phyloP scores from a whole-genome alignment of 345 rosid species.

The Dipteronia sinensis region DNA sequence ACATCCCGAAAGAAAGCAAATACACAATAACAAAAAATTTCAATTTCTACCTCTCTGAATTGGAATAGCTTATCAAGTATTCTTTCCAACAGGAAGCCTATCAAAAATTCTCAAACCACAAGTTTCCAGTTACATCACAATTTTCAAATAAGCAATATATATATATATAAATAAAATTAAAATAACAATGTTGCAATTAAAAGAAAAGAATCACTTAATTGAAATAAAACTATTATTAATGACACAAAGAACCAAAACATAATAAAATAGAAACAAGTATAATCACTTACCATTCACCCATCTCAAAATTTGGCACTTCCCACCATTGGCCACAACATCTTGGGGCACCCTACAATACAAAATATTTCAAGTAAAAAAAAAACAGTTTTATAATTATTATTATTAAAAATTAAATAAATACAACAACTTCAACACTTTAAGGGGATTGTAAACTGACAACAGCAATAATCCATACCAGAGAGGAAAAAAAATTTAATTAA shows the following conservation, averaged over 20 bases:
- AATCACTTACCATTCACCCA: constrained; percentile 79
- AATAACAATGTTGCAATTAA: no score
- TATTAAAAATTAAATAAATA: not conserved
- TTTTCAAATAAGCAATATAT: no score
- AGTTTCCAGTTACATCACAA: not conserved
- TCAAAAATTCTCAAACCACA: no score
- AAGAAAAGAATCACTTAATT: not conserved
- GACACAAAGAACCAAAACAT: not conserved
- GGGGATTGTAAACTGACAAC: no score
- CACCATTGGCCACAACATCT: constrained; percentile 92
- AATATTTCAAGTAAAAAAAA: not conserved
- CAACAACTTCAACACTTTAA: no score
- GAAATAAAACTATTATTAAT: not conserved
- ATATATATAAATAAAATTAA: no score
- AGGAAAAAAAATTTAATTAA: no score
- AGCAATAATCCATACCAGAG: not conserved
- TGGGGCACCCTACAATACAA: constrained; percentile 80
- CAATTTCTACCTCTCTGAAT: not conserved
- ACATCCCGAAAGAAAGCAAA: not conserved
- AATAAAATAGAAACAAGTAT: not conserved
- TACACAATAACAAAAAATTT: not conserved
- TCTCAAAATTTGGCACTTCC: constrained; percentile 78
- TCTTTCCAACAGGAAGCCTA: no score
- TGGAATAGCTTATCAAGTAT: not conserved
- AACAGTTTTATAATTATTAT: no score